Evolutionary conservation across 2,329 filamentous ascomycete genomes (phyloP).

Genomic region (Alternaria viburni): DNA sequence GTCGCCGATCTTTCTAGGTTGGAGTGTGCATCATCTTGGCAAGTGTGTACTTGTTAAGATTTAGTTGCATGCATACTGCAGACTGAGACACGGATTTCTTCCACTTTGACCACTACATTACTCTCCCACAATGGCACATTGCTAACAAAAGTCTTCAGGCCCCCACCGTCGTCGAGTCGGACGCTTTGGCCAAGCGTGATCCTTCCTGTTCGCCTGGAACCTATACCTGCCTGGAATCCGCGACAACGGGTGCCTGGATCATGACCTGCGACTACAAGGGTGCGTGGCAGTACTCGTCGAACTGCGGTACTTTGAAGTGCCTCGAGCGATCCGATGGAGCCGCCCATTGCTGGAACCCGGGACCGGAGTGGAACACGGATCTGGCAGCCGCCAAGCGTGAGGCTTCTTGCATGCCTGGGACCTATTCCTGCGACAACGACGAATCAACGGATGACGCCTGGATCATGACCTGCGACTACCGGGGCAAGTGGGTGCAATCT

Average conservation of each 20-base stretch:
- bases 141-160: background rate
- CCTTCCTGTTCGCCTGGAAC: background rate
- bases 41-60: background rate
- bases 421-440: background rate
- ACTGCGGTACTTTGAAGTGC: background rate
- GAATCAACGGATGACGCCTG: background rate
- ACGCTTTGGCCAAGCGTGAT: background rate
- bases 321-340: background rate
- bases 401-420: background rate
- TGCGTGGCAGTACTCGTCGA: background rate
- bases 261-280: background rate
- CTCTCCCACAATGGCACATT: background rate
- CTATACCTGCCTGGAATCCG: background rate
- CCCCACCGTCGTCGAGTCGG: background rate
- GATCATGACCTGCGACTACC: background rate
- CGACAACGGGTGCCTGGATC: background rate
- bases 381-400: background rate
- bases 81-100: background rate
- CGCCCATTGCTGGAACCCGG: slow-evolving; percentile 1
- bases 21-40: background rate
- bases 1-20: background rate
- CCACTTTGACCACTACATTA: background rate
- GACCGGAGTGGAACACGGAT: background rate
- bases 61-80: background rate
- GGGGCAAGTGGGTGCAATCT: background rate